phyloP scores from a whole-genome alignment of 163 green algal species.

The Chlamydomonas reinhardtii region DNA sequence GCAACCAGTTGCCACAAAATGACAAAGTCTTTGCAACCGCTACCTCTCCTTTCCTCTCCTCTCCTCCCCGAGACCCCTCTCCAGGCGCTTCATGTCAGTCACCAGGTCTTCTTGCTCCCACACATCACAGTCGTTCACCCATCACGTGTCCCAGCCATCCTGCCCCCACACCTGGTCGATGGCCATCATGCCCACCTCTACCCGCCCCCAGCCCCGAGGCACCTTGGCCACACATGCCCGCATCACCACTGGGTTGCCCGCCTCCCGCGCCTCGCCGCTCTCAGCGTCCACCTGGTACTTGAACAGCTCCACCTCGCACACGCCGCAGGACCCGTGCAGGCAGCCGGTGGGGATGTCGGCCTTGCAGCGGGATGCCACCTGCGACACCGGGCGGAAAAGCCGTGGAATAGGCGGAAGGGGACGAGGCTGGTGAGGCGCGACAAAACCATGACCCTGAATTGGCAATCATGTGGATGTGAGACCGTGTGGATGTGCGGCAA shows the following conservation, averaged over 20 bases:
- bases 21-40: too few species aligned
- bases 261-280: neutral
- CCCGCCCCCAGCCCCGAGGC: slow-evolving; percentile 14
- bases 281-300: neutral
- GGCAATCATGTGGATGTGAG: too few species aligned
- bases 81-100: too few species aligned
- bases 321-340: slow-evolving; percentile 46
- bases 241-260: slow-evolving; percentile 27
- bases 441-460: too few species aligned
- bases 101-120: too few species aligned
- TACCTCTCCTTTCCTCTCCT: too few species aligned
- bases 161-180: slow-evolving; percentile 36
- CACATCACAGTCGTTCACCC: too few species aligned
- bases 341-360: slow-evolving; percentile 49
- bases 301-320: slow-evolving; percentile 53
- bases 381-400: too few species aligned
- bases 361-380: slow-evolving; percentile 32
- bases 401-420: neutral
- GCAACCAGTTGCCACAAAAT: too few species aligned
- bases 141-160: slow-evolving; percentile 54
- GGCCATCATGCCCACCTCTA: slow-evolving; percentile 39
- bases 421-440: neutral
- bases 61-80: too few species aligned
- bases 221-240: slow-evolving; percentile 43
- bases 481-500: too few species aligned